These are phyloP conservation scores for Parsonsia alboflavescens DNA, from an alignment of 257 asterid genomes.

Conservation along the genomic window DNA sequence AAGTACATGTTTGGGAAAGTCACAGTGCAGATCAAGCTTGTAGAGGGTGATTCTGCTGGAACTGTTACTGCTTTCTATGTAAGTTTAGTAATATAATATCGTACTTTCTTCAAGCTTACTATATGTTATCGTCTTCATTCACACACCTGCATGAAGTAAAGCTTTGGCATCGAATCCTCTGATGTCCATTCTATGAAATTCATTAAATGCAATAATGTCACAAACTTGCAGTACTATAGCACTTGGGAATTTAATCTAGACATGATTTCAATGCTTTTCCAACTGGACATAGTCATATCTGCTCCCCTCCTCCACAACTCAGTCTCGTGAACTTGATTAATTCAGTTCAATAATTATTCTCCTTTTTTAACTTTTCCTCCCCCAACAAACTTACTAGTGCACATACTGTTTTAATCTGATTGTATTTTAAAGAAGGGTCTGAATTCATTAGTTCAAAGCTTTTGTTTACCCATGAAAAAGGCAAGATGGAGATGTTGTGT, in stretches of 20 bases:
- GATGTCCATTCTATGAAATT: not conserved
- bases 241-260: not conserved
- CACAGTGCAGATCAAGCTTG: conserved; percentile 79
- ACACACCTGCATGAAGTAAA: not conserved
- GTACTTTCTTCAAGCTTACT: not conserved
- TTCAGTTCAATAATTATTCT: not conserved
- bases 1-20: conserved; percentile 89
- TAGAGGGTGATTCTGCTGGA: conserved; percentile 92
- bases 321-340: conserved; percentile 11
- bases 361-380: no score
- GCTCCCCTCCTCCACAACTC: not conserved
- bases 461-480: not conserved
- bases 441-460: not conserved
- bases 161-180: not conserved
- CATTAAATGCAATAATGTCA: conserved; percentile 13
- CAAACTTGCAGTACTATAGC: not conserved
- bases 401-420: not conserved
- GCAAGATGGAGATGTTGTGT: not conserved
- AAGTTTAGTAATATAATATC: conserved; percentile 8
- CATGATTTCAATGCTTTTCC: conserved; percentile 10
- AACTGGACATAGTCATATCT: not conserved
- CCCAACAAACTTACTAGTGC: conserved; percentile 14
- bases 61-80: conserved; percentile 94
- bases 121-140: not conserved
- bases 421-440: not conserved